A percentile compares a stretch with the other conserved stretches of the same genome.
These are phyloP conservation scores for Euphorbia schlechtendalii DNA, from an alignment of 441 rosid species.

Conservation along the genomic window DNA sequence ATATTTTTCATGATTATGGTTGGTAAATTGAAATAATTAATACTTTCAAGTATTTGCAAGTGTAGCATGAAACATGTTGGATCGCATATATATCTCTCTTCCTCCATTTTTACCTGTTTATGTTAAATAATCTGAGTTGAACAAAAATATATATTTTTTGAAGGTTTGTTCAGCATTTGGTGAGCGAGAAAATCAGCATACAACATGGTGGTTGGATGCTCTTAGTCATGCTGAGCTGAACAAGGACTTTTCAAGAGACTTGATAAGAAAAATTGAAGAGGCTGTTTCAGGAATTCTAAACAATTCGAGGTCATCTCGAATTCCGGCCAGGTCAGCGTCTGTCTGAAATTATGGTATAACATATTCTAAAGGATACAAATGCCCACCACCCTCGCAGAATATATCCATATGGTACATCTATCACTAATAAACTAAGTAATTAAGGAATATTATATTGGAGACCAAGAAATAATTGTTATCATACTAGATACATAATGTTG, in stretches of 20 bases:
- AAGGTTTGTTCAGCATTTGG: slow-evolving; percentile 60
- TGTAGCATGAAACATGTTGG: background rate
- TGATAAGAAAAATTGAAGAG: slow-evolving; percentile 83
- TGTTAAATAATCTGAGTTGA: slow-evolving; percentile 6
- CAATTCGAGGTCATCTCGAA: slow-evolving; percentile 52
- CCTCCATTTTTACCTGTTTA: slow-evolving; percentile 12
- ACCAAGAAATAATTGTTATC: background rate
- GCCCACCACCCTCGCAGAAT: background rate
- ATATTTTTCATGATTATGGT: too few species aligned
- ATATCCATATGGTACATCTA: background rate
- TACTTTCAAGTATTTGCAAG: background rate
- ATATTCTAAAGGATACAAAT: too few species aligned
- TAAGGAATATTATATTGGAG: background rate
- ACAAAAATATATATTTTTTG: slow-evolving; percentile 18
- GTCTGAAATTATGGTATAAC: slow-evolving; percentile 9
- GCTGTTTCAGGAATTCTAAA: slow-evolving; percentile 57
- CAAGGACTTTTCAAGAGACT: slow-evolving; percentile 53
- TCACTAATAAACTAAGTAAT: background rate
- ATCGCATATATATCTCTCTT: background rate
- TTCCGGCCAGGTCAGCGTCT: slow-evolving; percentile 51
- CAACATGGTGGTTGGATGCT: slow-evolving; percentile 88
- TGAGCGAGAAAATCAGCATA: slow-evolving; percentile 36
- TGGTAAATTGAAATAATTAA: too few species aligned
- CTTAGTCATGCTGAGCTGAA: slow-evolving; percentile 60
- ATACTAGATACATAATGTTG: background rate